Evolutionary conservation across 768 basidiomycete species (phyloP), one percentile per base, ranked within the genome.

Genomic region (Pleurotus pulmonarius): DNA sequence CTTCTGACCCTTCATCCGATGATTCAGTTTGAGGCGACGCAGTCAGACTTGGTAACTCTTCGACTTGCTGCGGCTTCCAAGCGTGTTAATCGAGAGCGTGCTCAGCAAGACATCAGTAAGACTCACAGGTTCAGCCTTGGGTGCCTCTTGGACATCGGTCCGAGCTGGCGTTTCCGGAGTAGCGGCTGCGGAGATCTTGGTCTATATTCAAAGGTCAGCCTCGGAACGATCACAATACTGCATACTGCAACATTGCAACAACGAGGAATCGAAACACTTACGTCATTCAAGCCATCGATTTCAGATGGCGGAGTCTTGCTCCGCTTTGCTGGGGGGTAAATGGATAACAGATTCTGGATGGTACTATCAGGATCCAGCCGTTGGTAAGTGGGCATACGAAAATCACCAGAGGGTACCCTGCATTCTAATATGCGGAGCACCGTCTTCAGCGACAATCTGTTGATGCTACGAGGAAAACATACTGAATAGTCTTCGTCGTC

Each of bases 331-430:
- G 67, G 63, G 56, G 79, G 78, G 59, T 81, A 80, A 55, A 80
- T 76, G 54, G 76, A 69, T 3, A 70, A 67, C n/a, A 79, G 71
- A 55, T 81, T 80, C 79, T 81, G 58, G 13, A 41, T 3, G 11
- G 9, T 44, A 15, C 41, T 44, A 44, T 44, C 40, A 57, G 25
- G 38, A 41, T 54, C 9, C 11, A 34, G 29, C 29, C 8, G 11
- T 1, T 9, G 9, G 29, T 11, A 34, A 34, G 29, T 9, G 7
- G 11, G 29, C 29, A 34, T 34, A 34, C 29, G 29, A 11, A 24
- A 56, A 73, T 63, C 53, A 81, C 79, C 65, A 75, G 67, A 58
- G 79, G 79, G 58, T 81, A 81, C 9, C 69, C 77, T 26, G 70
- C 60, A 55, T 72, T 65, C 68, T 77, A 63, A 34, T 34, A 34